phyloP scores from a whole-genome alignment of 352 stramenopile genomes.

The Phytopythium vexans region DNA sequence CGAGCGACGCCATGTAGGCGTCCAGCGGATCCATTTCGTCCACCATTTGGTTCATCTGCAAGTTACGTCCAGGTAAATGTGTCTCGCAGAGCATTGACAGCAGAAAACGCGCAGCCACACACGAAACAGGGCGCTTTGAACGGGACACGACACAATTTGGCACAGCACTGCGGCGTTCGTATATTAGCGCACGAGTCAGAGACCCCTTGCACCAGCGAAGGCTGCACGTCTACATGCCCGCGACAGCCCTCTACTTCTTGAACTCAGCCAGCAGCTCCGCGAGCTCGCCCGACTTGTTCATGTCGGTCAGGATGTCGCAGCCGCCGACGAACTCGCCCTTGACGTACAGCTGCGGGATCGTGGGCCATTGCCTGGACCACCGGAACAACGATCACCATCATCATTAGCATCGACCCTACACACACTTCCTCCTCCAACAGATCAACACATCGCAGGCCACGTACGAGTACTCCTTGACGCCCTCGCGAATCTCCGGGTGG shows the following conservation, averaged over 20 bases:
- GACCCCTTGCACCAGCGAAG: no score
- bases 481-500: slow-evolving; percentile 97
- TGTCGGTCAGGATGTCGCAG: slow-evolving; percentile 98
- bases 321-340: slow-evolving; percentile 99
- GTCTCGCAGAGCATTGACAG: neutral
- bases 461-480: slow-evolving; percentile 98
- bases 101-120: no score
- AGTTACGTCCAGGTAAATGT: slow-evolving; percentile 11
- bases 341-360: slow-evolving; percentile 98
- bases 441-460: slow-evolving; percentile 17
- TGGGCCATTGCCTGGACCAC: slow-evolving; percentile 89
- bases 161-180: no score
- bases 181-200: no score
- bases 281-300: slow-evolving; percentile 93
- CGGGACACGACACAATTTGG: neutral
- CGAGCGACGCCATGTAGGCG: slow-evolving; percentile 74
- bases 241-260: slow-evolving; percentile 53
- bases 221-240: slow-evolving; percentile 6
- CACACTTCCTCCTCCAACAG: neutral
- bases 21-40: slow-evolving; percentile 67
- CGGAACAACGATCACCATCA: slow-evolving; percentile 1
- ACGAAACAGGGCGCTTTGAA: neutral
- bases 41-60: slow-evolving; percentile 4
- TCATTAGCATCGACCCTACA: slow-evolving; percentile 5
- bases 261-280: slow-evolving; percentile 84